Evolutionary conservation across 768 basidiomycete species (phyloP), one percentile per base, ranked within the genome.

Genomic region (Trametopsis cervina): DNA sequence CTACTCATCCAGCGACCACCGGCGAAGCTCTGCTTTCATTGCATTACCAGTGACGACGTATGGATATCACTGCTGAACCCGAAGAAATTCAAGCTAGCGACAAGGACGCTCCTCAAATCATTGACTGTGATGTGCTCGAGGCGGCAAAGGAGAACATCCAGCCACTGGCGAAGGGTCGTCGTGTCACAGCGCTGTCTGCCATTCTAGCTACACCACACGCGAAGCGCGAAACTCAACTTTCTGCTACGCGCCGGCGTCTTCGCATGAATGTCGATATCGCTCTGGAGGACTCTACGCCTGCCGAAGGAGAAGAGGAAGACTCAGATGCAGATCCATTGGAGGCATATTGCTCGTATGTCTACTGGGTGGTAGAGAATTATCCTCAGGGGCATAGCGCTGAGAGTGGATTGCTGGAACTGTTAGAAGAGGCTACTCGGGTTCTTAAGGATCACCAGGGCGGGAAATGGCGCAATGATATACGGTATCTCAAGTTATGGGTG

Each of bases 361-460:
- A 86, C 43, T 98, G 94, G 89, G 93, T 89, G 0, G 69, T 93
- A 37, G 91, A 95, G 63, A 92, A 90, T 63, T 95, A 97, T 61
- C 93, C 95, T 0, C 86, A 96, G 51, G 94, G 93, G 4, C 85
- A 89, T 48, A 88, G 84, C 42, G 84, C 84, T 1, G 86, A 92
- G 60, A 91, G 88, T 11, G 89, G 91, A 25, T 74, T 98, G n/a
- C 70, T 98, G 15, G 93, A 95, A 50, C 72, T 98, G 2, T 68
- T 99, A 5, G 96, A 99, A 61, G 88, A 91, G 60, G 89, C 91
- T 13, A 96, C 96, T 1, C 72, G 93, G 25, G 76, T 83, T 6
- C 75, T 98, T 60, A 83, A 91, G 56, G 82, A 85, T 56, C 71
- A 89, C 56, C 73, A 83, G 44, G 82, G 74, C 22, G 82, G 85